Evolutionary conservation across 2,329 filamentous ascomycete genomes (phyloP).

Genomic region (Pseudocercospora cruenta): DNA sequence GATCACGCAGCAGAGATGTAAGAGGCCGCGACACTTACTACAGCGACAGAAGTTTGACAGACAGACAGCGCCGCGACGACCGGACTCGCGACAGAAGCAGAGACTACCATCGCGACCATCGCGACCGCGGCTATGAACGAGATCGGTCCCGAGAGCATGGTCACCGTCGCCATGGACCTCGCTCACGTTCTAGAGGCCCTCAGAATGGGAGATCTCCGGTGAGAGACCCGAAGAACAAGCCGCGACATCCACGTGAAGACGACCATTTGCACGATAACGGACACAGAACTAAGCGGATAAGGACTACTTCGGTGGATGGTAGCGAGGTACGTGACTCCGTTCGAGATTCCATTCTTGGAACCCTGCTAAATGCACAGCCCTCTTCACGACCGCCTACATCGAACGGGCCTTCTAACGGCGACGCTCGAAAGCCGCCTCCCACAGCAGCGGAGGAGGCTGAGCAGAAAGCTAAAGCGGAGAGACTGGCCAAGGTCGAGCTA

Average conservation of each 20-base stretch:
- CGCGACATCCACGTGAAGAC: slow-evolving; percentile 60
- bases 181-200: slow-evolving; percentile 6
- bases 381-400: slow-evolving; percentile 21
- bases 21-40: neutral
- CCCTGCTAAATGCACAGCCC: slow-evolving; percentile 25
- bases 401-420: slow-evolving; percentile 13
- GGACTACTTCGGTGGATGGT: slow-evolving; percentile 19
- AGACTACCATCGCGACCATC: neutral
- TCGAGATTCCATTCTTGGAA: neutral
- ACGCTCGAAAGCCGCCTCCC: slow-evolving; percentile 13
- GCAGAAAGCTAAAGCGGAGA: slow-evolving; percentile 73
- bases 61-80: slow-evolving; percentile 17
- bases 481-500: slow-evolving; percentile 68
- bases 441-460: slow-evolving; percentile 65
- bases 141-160: slow-evolving; percentile 27
- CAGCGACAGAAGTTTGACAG: slow-evolving; percentile 9
- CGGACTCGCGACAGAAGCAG: neutral
- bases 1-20: slow-evolving; percentile 15
- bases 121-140: neutral
- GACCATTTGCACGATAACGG: slow-evolving; percentile 27
- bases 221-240: slow-evolving; percentile 47
- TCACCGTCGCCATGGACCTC: slow-evolving; percentile 22
- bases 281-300: slow-evolving; percentile 60
- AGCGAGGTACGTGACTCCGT: slow-evolving; percentile 22
- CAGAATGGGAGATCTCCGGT: slow-evolving; percentile 25